Percentiles rank a stretch among this genome's conserved stretches.
Evolutionary conservation across 1,284 basidiomycete species (phyloP).

Genomic region (Apiotrichum siamense): DNA sequence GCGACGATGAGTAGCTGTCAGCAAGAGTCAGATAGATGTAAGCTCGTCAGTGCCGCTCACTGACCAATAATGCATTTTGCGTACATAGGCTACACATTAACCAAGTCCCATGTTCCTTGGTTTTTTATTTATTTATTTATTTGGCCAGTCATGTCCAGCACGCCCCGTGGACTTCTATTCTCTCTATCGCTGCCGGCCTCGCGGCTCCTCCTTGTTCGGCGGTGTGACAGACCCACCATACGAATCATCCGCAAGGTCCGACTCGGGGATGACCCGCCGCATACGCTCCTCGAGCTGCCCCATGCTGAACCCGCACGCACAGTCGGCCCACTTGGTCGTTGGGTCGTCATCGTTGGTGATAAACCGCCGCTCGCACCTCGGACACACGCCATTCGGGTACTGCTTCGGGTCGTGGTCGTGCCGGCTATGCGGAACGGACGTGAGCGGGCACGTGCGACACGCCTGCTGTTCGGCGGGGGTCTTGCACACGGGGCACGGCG

Average conservation of each 20-base stretch:
- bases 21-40: too few species aligned
- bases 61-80: too few species aligned
- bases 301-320: constrained; percentile 22
- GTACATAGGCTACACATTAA: too few species aligned
- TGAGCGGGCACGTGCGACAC: constrained; percentile 21
- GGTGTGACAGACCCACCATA: not conserved
- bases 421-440: constrained; percentile 21
- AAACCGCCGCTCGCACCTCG: constrained; percentile 20
- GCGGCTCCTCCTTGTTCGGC: not conserved
- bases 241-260: not conserved
- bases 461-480: constrained; percentile 11
- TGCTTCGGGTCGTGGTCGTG: constrained; percentile 25
- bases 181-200: not conserved
- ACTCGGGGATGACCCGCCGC: constrained; percentile 7
- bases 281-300: constrained; percentile 20
- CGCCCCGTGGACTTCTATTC: too few species aligned
- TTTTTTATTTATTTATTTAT: too few species aligned
- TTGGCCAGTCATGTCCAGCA: too few species aligned
- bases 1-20: too few species aligned
- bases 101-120: too few species aligned
- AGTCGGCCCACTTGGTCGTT: constrained; percentile 19
- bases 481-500: constrained; percentile 19
- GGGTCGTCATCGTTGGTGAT: constrained; percentile 20
- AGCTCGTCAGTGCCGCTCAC: too few species aligned
- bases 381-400: constrained; percentile 27